Base-by-base conservation (phyloP, 768 basidiomycete genomes). In the Mycena pura region DNA sequence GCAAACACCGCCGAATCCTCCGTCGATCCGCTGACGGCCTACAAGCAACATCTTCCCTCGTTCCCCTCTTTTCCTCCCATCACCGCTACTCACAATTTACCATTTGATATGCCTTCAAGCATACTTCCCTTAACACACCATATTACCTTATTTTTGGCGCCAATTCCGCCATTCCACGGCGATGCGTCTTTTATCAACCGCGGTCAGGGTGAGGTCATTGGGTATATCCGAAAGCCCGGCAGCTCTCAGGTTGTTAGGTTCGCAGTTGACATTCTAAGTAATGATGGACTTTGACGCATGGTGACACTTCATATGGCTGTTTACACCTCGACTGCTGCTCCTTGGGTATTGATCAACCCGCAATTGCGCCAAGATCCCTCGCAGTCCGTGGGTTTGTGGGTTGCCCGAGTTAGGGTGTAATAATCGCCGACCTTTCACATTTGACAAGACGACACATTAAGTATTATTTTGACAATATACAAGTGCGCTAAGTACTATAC, bases 41-140 rank as follows among this genome's bases (percentile, higher is more conserved):
- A 82, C 72, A 80, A 72, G 50, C 88, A 86, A 63, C 85, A 86
- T 69, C 80, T 87, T 44, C 73, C 75, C 40, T 80, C 78, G 2
- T 81, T 80, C 59, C 83, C 82, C 10, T 66, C 72, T 17, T 71
- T 65, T 27, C 34, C 57, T 19, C 41, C 71, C 29, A 72, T 75
- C 62, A 64, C 66, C 36, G 34, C 44, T 19, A 5, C 44, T 6
- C 50, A 46, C 48, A 57, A 53, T 31, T 25, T 39, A 32, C 44
- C 61, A n/a, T 36, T 62, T 24, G 39, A 51, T 44, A 17, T 39
- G 24, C 40, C 50, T 36, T 34, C 32, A 29, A 47, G 29, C 36
- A 64, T 15, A 46, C 70, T 61, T 53, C 34, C 43, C 39, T 51
- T 70, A 29, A 71, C 69, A 13, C 67, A 70, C 44, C 68, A 71